phyloP scores from a whole-genome alignment of 176 grass and related monocot genomes.

The Thinopyrum elongatum region DNA sequence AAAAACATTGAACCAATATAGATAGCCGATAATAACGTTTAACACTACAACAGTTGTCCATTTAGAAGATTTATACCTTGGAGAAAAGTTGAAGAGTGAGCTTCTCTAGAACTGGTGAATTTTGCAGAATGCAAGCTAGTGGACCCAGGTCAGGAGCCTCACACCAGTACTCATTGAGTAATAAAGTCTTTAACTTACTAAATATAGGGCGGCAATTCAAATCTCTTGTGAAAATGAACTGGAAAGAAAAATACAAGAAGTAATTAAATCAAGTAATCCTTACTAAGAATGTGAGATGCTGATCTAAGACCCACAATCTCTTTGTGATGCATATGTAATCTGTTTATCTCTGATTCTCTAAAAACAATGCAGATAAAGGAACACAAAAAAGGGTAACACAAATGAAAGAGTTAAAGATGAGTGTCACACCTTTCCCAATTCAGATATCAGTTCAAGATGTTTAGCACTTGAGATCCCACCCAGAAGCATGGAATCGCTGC shows the following conservation, averaged over 20 bases:
- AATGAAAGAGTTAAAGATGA: background rate
- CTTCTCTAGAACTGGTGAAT: constrained; percentile 26
- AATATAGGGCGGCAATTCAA: constrained; percentile 18
- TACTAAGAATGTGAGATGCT: background rate
- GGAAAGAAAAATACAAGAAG: background rate
- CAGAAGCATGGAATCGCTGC: background rate
- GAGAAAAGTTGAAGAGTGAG: constrained; percentile 12
- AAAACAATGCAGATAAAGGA: background rate
- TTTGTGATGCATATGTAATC: background rate
- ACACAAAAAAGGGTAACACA: background rate
- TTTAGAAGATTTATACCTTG: background rate
- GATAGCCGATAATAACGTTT: background rate
- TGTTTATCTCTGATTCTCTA: background rate
- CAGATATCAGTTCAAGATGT: background rate
- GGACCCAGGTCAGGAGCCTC: background rate
- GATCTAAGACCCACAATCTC: background rate
- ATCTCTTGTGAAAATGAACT: constrained; percentile 27
- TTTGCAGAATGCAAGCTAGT: constrained; percentile 3
- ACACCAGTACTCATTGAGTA: background rate
- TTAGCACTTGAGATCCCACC: constrained; percentile 3
- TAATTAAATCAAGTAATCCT: background rate
- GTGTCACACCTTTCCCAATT: background rate
- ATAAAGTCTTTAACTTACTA: constrained; percentile 19
- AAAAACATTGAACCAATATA: background rate
- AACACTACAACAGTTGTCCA: background rate